Evolutionary conservation across 176 grass and related monocot genomes (phyloP), one percentile per base, ranked within the genome.

Genomic region (Aegilops bicornis): DNA sequence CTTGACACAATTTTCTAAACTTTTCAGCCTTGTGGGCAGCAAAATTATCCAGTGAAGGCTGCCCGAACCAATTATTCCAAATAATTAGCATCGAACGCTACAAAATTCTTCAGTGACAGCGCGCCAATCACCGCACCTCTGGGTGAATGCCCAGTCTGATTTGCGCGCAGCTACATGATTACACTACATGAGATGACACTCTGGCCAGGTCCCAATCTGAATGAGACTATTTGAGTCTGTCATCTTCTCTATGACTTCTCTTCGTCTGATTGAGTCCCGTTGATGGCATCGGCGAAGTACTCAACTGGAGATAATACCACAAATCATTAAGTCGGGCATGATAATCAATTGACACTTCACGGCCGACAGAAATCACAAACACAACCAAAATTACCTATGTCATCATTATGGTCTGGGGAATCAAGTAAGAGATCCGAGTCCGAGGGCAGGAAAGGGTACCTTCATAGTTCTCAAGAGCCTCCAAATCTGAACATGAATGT

Each of bases 381-480:
- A 70, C 40, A 52, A 68, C 12, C 73, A 43, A 54, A 42, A 4
- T 83, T 98, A 98, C 96, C 96, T 89, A 98, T 98, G 50, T 95
- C 50, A 54, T 54, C 50, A 77, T 95, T 88, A n/a, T 94, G 93
- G 27, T 95, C 96, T 1, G 96, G 93, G 37, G 96, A 98, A 89
- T 95, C 96, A 14, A 98, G 91, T 32, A 95, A 77, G 39, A 98
- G 93, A 76, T 98, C 93, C 2, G 96, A 94, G 80, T 98, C 96
- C 12, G 93, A 94, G 62, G 93, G 89, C 81, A 98, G 89, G 86
- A 98, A 98, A 59, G 93, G 64, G 93, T 92, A 64, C 96, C 96
- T 1, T 79, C 83, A 31, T 98, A 95, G 81, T 98, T 93, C 81
- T 95, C 96, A 29, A 98, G 83, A 48, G 82, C 93, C 79, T 90